Evolutionary conservation across 768 basidiomycete species (phyloP), one percentile per base, ranked within the genome.

Genomic region (Kwoniella mangroviensis): DNA sequence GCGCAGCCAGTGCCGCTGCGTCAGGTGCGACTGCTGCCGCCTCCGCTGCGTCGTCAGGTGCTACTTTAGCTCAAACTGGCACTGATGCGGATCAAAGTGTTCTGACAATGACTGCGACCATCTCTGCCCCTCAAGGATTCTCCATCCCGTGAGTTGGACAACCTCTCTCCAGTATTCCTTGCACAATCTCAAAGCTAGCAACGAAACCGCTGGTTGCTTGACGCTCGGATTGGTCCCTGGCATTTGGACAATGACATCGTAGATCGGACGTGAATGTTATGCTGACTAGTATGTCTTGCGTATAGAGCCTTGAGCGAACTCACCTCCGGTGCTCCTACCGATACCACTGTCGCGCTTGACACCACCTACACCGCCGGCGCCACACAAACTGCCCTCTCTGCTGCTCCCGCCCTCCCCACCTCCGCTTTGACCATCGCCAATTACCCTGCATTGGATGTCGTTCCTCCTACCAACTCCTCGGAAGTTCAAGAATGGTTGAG

Each of bases 391-490:
- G 56, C 26, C 17, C 72, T 81, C 13, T 75, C 79, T 22, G 74
- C 70, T 34, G 81, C 77, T 40, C 79, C 81, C 6, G 69, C 81
- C 22, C 64, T 80, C 13, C 82, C 82, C n/a, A 73, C 75, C 17
- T 28, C 73, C 17, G 66, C 65, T 10, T 63, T 74, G 22, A 65
- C 65, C 26, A 71, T 68, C 34, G 80, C 80, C 66, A 75, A 79
- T 63, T 84, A 83, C 72, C 83, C 83, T 19, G 64, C 78, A 2
- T 66, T 81, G 26, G 82, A 83, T 66, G 51, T 67, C 15, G 65
- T 68, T n/a, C 82, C 83, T 40, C 79, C 79, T 0, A 79, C 75
- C 10, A 70, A 84, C 71, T 83, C 82, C 6, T 19, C 68, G 3
- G 70, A 81, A 63, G 81, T 83, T 22, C 71, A 84, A 57, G 73